Percentiles rank a stretch among this genome's conserved stretches.
phyloP scores from a whole-genome alignment of 805 yeast genomes.

The Yamadazyma insecticola region DNA sequence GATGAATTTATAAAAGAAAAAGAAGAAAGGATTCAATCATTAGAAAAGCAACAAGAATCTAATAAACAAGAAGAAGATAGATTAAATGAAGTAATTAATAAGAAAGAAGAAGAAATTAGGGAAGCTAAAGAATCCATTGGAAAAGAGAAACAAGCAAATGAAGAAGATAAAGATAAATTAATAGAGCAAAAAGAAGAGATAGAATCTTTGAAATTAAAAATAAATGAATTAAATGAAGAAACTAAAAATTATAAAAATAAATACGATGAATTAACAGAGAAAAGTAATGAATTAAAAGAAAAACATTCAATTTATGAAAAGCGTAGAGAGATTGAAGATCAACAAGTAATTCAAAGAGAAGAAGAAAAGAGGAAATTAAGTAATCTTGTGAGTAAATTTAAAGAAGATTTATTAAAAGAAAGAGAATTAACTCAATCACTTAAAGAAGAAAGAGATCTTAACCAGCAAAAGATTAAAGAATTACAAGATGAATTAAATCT shows the following conservation, averaged over 20 bases:
- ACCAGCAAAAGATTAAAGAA: too few species aligned
- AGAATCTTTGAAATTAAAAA: conserved; percentile 1
- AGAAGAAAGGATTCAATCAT: neutral
- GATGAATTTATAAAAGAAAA: too few species aligned
- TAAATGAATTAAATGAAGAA: conserved; percentile 8
- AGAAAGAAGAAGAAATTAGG: conserved; percentile 1
- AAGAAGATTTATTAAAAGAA: too few species aligned
- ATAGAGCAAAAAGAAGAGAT: neutral
- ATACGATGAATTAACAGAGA: conserved; percentile 2
- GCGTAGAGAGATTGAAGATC: neutral
- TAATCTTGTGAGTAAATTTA: too few species aligned
- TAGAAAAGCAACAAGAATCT: neutral
- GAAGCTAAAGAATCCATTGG: conserved; percentile 1
- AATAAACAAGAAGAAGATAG: neutral
- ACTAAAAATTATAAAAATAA: conserved; percentile 7
- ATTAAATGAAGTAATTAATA: neutral
- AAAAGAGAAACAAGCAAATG: conserved; percentile 1
- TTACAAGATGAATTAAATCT: too few species aligned
- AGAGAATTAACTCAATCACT: too few species aligned
- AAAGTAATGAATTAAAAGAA: conserved; percentile 1
- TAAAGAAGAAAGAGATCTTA: too few species aligned
- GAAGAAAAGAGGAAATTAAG: too few species aligned
- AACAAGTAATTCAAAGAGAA: too few species aligned
- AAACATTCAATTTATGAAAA: neutral
- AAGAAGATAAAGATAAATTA: conserved; percentile 1